Evolutionary conservation across 257 asterid species (phyloP), one percentile per base, ranked within the genome.

Genomic region (Ehretia macrophylla): DNA sequence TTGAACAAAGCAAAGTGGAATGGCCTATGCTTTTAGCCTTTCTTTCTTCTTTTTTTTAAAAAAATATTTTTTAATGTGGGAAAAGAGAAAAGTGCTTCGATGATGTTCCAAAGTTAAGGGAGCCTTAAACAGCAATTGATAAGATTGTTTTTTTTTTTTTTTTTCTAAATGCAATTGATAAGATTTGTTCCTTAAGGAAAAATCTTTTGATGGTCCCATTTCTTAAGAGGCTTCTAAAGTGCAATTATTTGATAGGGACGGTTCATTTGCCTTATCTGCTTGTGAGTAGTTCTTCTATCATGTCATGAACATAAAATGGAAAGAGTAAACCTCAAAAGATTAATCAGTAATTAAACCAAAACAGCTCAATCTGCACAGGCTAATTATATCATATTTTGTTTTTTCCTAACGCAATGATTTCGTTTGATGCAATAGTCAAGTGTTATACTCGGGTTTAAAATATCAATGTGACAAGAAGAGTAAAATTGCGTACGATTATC

Each of bases 21-120:
- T 1, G 35, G 35, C 35, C 35, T 27, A 27, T 1, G 35, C 35
- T 27, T 27, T 27, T 27, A 6, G 35, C 3, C 35, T 27, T 1
- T 27, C 58, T 51, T 65, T 65, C 60, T 40, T 68, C 60, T 60
- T 9, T 12, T 51, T 39, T 22, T 55, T 48, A 14, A 19, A 58
- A 27, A 48, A 14, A 11, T 23, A 12, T 58, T 18, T 56, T 32
- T 56, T 16, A 38, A 61, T 49, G 37, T 32, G 17, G 20, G 49
- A 50, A 46, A 10, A 10, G 1, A 10, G 47, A 42, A 42, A 42
- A 42, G 47, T 3, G 16, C 16, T 42, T 42, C 47, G 16, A 3
- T 14, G 16, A 3, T 14, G 47, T 42, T 42, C 47, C 47, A 42
- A 42, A 42, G 16, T 4, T 4, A 42, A 42, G 47, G 47, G 47